phyloP scores from a whole-genome alignment of 1,284 basidiomycete species.

The Cystobasidium slooffiae region DNA sequence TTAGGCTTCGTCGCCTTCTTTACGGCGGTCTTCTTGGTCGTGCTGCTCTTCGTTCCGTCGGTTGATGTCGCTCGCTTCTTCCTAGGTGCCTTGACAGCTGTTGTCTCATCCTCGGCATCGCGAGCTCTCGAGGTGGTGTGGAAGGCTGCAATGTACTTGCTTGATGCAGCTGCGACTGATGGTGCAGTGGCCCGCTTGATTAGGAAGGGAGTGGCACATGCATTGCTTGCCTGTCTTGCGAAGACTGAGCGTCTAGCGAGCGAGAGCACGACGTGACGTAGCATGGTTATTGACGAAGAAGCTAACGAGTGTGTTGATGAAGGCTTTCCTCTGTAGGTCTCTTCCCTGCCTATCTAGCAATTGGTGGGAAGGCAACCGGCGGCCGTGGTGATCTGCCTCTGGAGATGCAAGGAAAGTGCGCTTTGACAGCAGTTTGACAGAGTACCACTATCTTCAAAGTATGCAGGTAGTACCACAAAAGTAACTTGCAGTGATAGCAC shows the following conservation, averaged over 20 bases:
- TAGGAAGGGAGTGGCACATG: neutral
- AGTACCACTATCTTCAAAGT: neutral
- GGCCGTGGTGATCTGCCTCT: neutral
- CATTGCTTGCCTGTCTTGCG: slow-evolving; percentile 6
- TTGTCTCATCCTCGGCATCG: neutral
- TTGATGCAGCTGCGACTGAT: neutral
- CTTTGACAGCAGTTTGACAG: slow-evolving; percentile 2
- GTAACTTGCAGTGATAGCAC: no score
- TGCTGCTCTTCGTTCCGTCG: slow-evolving; percentile 13
- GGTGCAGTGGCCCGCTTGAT: slow-evolving; percentile 1
- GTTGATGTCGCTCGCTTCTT: slow-evolving; percentile 9
- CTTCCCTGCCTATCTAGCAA: neutral
- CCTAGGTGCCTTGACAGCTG: slow-evolving; percentile 10
- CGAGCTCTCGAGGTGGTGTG: neutral
- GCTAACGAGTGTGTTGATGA: neutral
- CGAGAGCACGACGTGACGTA: neutral
- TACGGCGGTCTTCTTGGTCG: slow-evolving; percentile 8
- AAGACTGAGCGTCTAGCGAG: neutral
- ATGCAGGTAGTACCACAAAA: neutral
- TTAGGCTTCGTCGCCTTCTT: slow-evolving; percentile 29
- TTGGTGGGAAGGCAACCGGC: neutral
- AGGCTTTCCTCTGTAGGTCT: neutral
- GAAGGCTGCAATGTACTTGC: neutral
- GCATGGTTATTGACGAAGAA: neutral
- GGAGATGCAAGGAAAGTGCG: neutral